Percentiles rank a stretch among this genome's conserved stretches.
phyloP scores from a whole-genome alignment of 495 filamentous ascomycete genomes.

The Mycothermus thermophilus region DNA sequence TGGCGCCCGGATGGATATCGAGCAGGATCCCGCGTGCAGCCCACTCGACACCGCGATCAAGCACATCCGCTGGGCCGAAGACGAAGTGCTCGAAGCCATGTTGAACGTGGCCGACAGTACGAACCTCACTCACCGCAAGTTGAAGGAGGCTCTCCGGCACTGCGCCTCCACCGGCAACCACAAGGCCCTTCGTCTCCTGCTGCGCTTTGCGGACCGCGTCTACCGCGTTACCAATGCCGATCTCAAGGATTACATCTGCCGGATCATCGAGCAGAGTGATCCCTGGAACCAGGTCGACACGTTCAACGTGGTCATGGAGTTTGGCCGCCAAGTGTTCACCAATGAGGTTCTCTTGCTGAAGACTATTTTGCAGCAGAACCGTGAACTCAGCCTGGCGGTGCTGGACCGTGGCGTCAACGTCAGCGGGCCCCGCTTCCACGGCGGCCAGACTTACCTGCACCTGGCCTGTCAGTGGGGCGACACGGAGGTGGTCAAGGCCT shows the following conservation, averaged over 20 bases:
- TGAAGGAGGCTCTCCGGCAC: slow-evolving; percentile 8
- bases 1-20: slow-evolving; percentile 13
- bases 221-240: slow-evolving; percentile 10
- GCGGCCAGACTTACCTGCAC: slow-evolving; percentile 15
- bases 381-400: slow-evolving; percentile 11
- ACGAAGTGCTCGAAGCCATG: slow-evolving; percentile 12
- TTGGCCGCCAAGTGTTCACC: slow-evolving; percentile 7
- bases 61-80: slow-evolving; percentile 11
- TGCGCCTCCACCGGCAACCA: slow-evolving; percentile 13
- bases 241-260: slow-evolving; percentile 9
- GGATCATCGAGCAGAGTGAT: slow-evolving; percentile 12
- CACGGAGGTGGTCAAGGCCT: slow-evolving; percentile 9
- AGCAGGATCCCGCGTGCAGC: slow-evolving; percentile 11
- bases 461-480: slow-evolving; percentile 15
- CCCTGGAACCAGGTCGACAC: slow-evolving; percentile 17
- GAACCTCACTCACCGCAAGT: slow-evolving; percentile 9
- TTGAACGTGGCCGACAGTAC: slow-evolving; percentile 5
- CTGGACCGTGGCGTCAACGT: slow-evolving; percentile 13
- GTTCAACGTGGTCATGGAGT: slow-evolving; percentile 11
- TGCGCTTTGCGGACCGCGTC: slow-evolving; percentile 6
- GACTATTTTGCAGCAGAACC: slow-evolving; percentile 11
- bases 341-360: slow-evolving; percentile 13
- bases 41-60: slow-evolving; percentile 14
- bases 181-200: slow-evolving; percentile 12
- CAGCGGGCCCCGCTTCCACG: slow-evolving; percentile 8